Conservation (phyloP, 78 protist species). For the Dictyostelium brefeldianum region DNA sequence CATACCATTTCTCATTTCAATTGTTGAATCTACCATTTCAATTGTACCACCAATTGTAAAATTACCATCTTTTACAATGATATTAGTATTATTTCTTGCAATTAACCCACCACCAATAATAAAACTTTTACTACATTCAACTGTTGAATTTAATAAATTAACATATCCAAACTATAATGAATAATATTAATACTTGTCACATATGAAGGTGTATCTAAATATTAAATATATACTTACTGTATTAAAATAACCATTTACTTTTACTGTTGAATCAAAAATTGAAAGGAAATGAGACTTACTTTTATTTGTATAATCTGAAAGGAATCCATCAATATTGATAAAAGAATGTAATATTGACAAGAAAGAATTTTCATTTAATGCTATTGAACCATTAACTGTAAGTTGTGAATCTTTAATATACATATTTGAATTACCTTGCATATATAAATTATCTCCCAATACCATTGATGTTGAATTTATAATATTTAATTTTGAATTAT, state of each 20-base stretch:
- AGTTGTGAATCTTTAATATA: neutral
- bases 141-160: neutral
- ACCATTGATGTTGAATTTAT: neutral
- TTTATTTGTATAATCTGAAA: neutral
- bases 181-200: too few relatives aligned
- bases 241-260: neutral
- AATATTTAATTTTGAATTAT: neutral
- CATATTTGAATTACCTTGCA: neutral
- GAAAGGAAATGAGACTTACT: neutral
- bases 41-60: slow-evolving; percentile 1
- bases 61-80: neutral
- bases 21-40: neutral
- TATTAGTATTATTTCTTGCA: neutral
- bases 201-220: too few relatives aligned
- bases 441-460: neutral
- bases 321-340: neutral
- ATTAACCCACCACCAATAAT: slow-evolving; percentile 1
- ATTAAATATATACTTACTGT: neutral
- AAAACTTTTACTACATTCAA: neutral
- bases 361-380: neutral
- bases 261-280: neutral
- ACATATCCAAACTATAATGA: neutral
- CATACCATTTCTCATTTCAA: neutral
- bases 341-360: neutral
- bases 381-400: slow-evolving; percentile 10